phyloP scores from a whole-genome alignment of 2,329 filamentous ascomycete species.

The Ascochyta lentis region DNA sequence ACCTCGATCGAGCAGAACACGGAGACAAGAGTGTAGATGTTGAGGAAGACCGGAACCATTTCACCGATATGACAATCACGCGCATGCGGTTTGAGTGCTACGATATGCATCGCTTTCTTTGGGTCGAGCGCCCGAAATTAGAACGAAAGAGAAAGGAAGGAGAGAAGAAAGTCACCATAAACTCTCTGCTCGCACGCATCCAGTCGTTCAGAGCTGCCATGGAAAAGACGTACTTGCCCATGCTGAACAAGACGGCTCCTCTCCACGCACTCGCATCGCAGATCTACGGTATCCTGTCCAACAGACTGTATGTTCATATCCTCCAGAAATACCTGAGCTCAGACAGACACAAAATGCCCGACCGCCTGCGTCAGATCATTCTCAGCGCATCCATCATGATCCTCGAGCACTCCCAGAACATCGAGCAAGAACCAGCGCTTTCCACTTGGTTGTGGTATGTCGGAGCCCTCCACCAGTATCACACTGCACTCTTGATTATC shows the following conservation, averaged over 20 bases:
- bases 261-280: conserved; percentile 69
- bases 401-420: conserved; percentile 61
- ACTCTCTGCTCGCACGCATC: conserved; percentile 70
- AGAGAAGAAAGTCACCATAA: conserved; percentile 52
- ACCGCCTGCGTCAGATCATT: conserved; percentile 68
- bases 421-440: conserved; percentile 62
- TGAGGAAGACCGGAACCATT: conserved; percentile 59
- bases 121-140: conserved; percentile 71
- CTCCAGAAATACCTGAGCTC: conserved; percentile 70
- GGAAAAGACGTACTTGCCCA: conserved; percentile 68
- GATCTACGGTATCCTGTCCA: conserved; percentile 69
- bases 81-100: conserved; percentile 75
- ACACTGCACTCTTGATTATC: conserved; percentile 71
- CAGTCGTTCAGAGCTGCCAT: conserved; percentile 71
- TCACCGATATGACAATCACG: conserved; percentile 72
- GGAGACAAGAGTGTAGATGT: conserved; percentile 45
- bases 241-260: conserved; percentile 67
- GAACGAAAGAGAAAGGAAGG: conserved; percentile 53
- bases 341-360: conserved; percentile 60
- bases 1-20: conserved; percentile 56
- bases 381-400: conserved; percentile 65
- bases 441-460: conserved; percentile 71
- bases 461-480: conserved; percentile 75
- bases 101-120: conserved; percentile 74
- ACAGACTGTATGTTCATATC: conserved; percentile 70